A percentile compares a stretch with the other conserved stretches of the same genome.
phyloP scores from a whole-genome alignment of 1,139 yeast genomes.

The Suhomyces coccinellae region DNA sequence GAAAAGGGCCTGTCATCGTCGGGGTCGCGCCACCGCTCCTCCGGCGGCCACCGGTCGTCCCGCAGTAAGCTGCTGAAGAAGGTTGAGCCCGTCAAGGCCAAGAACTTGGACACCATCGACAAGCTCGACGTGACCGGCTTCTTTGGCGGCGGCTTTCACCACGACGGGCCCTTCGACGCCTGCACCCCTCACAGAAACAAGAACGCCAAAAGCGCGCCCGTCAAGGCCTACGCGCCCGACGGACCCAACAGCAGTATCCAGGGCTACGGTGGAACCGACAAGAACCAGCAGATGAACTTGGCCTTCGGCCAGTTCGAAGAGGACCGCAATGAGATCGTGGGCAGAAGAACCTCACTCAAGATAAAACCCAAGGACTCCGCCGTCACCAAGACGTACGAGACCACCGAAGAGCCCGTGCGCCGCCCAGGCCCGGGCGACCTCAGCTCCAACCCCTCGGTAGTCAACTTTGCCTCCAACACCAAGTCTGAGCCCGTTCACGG shows the following conservation, averaged over 20 bases:
- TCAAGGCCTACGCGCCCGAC: constrained; percentile 90
- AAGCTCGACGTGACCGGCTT: constrained; percentile 93
- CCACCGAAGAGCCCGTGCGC: constrained; percentile 1
- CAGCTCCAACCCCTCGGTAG: constrained; percentile 52
- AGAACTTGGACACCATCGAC: constrained; percentile 87
- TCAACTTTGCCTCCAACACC: constrained; percentile 67
- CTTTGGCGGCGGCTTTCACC: constrained; percentile 95
- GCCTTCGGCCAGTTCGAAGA: constrained; percentile 56
- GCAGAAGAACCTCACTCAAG: constrained; percentile 25
- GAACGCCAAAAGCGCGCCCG: constrained; percentile 80
- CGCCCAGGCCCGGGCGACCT: constrained; percentile 24
- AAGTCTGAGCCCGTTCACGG: constrained; percentile 83
- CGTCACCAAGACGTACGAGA: constrained; percentile 14
- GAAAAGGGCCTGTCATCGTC: constrained; percentile 9
- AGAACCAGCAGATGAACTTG: constrained; percentile 57
- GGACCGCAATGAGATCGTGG: constrained; percentile 41
- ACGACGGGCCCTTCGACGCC: constrained; percentile 98
- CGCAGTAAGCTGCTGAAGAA: constrained; percentile 38
- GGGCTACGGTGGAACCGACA: constrained; percentile 53
- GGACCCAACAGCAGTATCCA: constrained; percentile 89
- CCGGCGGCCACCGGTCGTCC: constrained; percentile 14
- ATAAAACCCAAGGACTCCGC: constrained; percentile 17
- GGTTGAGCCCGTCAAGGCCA: constrained; percentile 47
- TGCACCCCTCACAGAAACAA: constrained; percentile 96
- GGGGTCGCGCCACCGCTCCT: constrained; percentile 11